Evolutionary conservation across 805 yeast genomes (phyloP), one percentile per base, ranked within the genome.

Genomic region (Torulaspora delbrueckii): DNA sequence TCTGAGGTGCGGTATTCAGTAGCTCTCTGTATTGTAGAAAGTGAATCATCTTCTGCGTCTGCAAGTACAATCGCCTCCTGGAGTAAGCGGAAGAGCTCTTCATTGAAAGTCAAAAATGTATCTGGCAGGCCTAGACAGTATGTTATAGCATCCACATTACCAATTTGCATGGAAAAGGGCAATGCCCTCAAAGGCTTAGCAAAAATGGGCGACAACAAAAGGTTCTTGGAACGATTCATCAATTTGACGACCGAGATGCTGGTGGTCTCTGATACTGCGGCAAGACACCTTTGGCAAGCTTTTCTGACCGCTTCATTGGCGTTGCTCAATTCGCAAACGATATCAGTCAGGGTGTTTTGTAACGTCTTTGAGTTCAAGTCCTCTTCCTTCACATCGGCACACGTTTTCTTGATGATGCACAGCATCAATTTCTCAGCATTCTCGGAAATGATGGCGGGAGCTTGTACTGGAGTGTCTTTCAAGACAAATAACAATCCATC

Each of bases 131-230:
- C 80, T 47, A 93, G 69, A 60, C 97, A 91, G 65, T 82, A 95
- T 0, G 96, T 82, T n/a, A 93, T 86, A 1, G 98, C 98, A 65
- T 93, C 98, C 50, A 93, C 90, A 63, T 93, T 90, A 30, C 99
- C 99, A 46, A 93, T 93, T 68, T 95, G 99, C 96, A 91, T 93
- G 4, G 96, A 93, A 69, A 95, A 93, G 0, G 99, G 99, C 50
- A 93, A 73, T 0, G 99, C 99, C 52, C 99, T 75, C 47, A 93
- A 68, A 0, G 99, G 99, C 61, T 93, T 93, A 3, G 96, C 96
- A 71, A 93, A 95, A 18, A 93, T 93, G 5, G 99, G 98, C 0
- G 95, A 86, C 38, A 93, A 68, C 24, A 95, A 70, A 22, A 90
- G 79, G 39, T 80, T 82, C 56, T 89, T 87, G 43, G 95, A 90